Conservation (phyloP, 495 filamentous ascomycete genomes). For the Aspergillus egyptiacus region DNA sequence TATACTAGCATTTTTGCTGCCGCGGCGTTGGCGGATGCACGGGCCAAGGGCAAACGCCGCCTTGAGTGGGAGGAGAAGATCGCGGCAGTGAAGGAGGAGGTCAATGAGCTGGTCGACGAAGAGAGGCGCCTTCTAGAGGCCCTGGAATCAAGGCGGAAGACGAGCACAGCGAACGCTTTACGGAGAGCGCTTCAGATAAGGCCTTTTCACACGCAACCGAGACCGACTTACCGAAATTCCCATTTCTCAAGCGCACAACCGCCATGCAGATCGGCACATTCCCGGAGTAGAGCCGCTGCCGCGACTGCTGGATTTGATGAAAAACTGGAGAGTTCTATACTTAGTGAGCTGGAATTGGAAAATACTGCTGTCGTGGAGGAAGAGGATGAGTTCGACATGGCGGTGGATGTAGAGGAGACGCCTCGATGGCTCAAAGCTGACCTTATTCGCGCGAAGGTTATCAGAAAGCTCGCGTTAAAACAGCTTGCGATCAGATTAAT, state of each 20-base stretch:
- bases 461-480: conserved; percentile 38
- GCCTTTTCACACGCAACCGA: conserved; percentile 18
- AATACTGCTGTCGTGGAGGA: conserved; percentile 12
- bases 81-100: conserved; percentile 42
- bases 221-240: conserved; percentile 6
- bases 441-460: conserved; percentile 32
- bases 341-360: conserved; percentile 5
- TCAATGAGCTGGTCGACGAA: conserved; percentile 38
- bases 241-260: conserved; percentile 12
- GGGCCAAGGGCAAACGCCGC: conserved; percentile 54
- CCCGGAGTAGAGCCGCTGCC: not conserved
- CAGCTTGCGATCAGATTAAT: conserved; percentile 41
- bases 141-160: conserved; percentile 24
- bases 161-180: conserved; percentile 13
- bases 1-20: conserved; percentile 68
- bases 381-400: conserved; percentile 14
- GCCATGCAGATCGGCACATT: conserved; percentile 1
- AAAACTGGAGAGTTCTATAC: not conserved
- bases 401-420: conserved; percentile 17
- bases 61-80: conserved; percentile 58
- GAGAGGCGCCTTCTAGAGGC: conserved; percentile 33
- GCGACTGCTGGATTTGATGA: not conserved
- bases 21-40: conserved; percentile 61
- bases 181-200: conserved; percentile 21
- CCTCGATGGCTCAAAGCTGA: conserved; percentile 29